Conservation (phyloP, 768 basidiomycete genomes). For the Albatrellus ellisii region DNA sequence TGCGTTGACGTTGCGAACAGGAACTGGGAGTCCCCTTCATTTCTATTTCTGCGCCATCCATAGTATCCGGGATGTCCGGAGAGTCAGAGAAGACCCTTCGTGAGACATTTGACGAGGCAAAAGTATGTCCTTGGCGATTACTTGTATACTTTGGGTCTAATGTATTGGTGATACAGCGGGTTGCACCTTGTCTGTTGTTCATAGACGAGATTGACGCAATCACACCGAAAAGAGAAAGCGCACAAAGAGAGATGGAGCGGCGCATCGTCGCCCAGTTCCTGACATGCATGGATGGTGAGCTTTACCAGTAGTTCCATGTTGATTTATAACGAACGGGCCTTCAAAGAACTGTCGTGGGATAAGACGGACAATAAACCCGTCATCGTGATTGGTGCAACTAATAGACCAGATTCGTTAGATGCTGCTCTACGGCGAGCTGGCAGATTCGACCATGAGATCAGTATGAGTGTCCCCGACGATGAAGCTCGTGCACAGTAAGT, state of each 20-base stretch:
- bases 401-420: constrained; percentile 90
- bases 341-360: constrained; percentile 84
- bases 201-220: constrained; percentile 98
- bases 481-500: constrained; percentile 79
- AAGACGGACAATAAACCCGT: constrained; percentile 88
- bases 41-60: constrained; percentile 85
- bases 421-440: constrained; percentile 88
- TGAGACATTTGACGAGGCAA: constrained; percentile 96
- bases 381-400: constrained; percentile 92
- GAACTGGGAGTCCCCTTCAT: constrained; percentile 92
- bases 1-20: constrained; percentile 26
- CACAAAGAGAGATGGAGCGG: constrained; percentile 96
- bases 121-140: constrained; percentile 33
- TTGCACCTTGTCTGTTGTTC: constrained; percentile 89
- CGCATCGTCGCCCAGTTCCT: constrained; percentile 95
- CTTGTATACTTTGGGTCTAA: background rate
- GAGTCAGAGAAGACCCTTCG: constrained; percentile 95
- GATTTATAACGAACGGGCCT: background rate
- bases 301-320: background rate
- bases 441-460: constrained; percentile 94
- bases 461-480: constrained; percentile 94
- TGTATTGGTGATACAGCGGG: constrained; percentile 38
- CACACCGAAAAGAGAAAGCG: constrained; percentile 94
- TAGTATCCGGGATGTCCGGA: constrained; percentile 97
- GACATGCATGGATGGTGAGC: constrained; percentile 95